Conservation (phyloP, 1,284 basidiomycete species). For the Schizopora paradoxa region DNA sequence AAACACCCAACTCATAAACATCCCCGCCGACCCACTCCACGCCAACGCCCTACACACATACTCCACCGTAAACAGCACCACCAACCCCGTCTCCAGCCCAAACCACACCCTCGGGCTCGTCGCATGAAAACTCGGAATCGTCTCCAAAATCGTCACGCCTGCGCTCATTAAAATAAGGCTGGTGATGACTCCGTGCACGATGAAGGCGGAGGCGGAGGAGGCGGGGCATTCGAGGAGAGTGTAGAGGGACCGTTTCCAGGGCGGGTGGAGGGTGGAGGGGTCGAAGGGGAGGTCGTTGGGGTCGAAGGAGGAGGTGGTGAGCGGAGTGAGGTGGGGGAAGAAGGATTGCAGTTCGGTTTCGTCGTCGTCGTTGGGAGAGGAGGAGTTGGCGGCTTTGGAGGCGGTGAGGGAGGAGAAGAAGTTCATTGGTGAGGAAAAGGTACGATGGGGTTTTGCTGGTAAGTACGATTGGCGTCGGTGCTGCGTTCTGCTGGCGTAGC, state of each 20-base stretch:
- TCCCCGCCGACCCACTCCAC: conserved; percentile 58
- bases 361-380: not conserved
- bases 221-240: conserved; percentile 65
- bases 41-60: conserved; percentile 60
- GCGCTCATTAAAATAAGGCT: conserved; percentile 66
- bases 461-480: no score
- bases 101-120: conserved; percentile 73
- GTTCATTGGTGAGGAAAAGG: no score
- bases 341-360: conserved; percentile 12
- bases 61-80: conserved; percentile 80
- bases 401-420: no score
- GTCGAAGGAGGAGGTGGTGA: conserved; percentile 29
- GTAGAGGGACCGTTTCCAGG: conserved; percentile 54
- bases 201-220: conserved; percentile 60
- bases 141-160: conserved; percentile 78
- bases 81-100: conserved; percentile 67
- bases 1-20: conserved; percentile 58
- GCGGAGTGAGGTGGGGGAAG: conserved; percentile 6
- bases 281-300: conserved; percentile 27
- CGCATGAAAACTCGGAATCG: conserved; percentile 75
- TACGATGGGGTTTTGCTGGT: no score
- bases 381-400: not conserved
- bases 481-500: no score
- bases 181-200: conserved; percentile 59
- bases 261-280: conserved; percentile 39